These are phyloP conservation scores for Thuja plicata DNA, from an alignment of 83 land plant genomes.

Conservation along the genomic window DNA sequence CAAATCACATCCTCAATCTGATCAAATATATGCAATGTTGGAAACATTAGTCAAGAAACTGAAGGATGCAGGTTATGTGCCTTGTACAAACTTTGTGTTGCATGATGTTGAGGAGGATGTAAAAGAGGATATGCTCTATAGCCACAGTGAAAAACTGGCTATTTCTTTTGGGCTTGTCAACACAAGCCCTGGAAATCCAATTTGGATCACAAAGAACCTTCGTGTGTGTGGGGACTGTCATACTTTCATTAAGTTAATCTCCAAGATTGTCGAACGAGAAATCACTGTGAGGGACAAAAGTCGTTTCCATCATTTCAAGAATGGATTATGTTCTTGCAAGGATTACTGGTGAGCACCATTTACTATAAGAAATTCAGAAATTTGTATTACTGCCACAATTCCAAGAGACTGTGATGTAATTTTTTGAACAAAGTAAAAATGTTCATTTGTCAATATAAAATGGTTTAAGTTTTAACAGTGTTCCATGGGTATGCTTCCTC, in stretches of 20 bases:
- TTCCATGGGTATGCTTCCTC: too few species aligned
- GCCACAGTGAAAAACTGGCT: not conserved
- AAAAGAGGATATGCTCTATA: not conserved
- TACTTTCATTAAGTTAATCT: not conserved
- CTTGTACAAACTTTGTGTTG: not conserved
- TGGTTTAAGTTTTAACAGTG: not conserved
- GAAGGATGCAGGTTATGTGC: not conserved
- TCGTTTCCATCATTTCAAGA: not conserved
- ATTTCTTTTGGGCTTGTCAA: not conserved
- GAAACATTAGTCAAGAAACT: not conserved
- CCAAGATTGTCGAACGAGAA: not conserved
- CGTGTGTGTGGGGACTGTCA: not conserved
- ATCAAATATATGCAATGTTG: not conserved
- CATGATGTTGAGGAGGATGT: not conserved
- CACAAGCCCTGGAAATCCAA: not conserved
- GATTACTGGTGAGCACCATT: not conserved
- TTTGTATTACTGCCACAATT: not conserved
- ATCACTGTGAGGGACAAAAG: not conserved
- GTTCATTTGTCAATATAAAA: not conserved
- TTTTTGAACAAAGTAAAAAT: not conserved
- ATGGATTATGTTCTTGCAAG: not conserved
- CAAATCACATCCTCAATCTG: not conserved
- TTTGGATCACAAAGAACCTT: conserved; percentile 1
- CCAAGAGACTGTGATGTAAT: not conserved
- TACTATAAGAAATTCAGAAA: not conserved